These are phyloP conservation scores for Ogataea pilisensis DNA, from an alignment of 805 yeast species.

Conservation along the genomic window DNA sequence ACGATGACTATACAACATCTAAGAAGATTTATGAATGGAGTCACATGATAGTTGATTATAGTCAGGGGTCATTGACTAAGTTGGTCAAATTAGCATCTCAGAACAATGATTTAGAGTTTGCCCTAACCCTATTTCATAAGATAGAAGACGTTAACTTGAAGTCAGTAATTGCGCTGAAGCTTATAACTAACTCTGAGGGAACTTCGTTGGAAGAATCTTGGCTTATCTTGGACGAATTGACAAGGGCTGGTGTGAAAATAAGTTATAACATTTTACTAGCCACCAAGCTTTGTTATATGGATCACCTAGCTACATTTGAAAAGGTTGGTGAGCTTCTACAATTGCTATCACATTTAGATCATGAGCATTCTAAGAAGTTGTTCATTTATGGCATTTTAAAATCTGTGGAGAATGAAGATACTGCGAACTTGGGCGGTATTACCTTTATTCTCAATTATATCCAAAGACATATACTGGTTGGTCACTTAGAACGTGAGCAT, in stretches of 20 bases:
- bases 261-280: constrained; percentile 2
- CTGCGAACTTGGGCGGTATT: constrained; percentile 12
- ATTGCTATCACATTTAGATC: background rate
- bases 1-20: background rate
- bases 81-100: background rate
- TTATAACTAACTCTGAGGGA: background rate
- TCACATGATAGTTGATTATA: background rate
- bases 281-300: constrained; percentile 1
- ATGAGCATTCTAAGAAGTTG: constrained; percentile 7
- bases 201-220: constrained; percentile 1
- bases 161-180: background rate
- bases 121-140: background rate
- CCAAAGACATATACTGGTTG: background rate
- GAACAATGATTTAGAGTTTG: background rate
- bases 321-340: constrained; percentile 2
- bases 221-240: constrained; percentile 9
- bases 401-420: constrained; percentile 15
- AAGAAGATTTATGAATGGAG: background rate
- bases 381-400: constrained; percentile 15
- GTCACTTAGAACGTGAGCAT: constrained; percentile 9
- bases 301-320: constrained; percentile 7
- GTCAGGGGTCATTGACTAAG: background rate
- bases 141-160: background rate
- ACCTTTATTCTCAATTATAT: constrained; percentile 13
- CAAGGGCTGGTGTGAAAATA: background rate